Conservation (phyloP, 202 grass and related monocot genomes). For the Panicum virgatum region DNA sequence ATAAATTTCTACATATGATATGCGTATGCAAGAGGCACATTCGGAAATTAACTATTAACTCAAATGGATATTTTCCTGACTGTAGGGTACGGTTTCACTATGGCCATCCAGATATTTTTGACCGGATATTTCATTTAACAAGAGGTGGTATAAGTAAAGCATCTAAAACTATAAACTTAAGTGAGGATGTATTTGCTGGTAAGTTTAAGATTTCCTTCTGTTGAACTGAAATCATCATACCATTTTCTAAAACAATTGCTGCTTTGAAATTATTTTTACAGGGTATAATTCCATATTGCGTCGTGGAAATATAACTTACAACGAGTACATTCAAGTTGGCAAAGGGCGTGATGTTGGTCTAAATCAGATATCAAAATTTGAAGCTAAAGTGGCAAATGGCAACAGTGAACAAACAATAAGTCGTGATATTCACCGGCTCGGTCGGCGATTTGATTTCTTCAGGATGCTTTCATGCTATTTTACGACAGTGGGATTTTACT, state of each 20-base stretch:
- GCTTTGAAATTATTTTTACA: slow-evolving; percentile 41
- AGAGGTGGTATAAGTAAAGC: slow-evolving; percentile 96
- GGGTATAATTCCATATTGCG: slow-evolving; percentile 92
- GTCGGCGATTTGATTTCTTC: slow-evolving; percentile 78
- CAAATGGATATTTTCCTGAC: slow-evolving; percentile 12
- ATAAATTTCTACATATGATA: neutral
- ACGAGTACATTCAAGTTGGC: slow-evolving; percentile 95
- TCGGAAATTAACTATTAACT: slow-evolving; percentile 1
- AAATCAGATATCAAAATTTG: slow-evolving; percentile 98
- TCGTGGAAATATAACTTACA: slow-evolving; percentile 80
- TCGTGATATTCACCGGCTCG: slow-evolving; percentile 89
- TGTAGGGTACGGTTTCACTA: slow-evolving; percentile 97
- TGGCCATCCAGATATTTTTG: slow-evolving; percentile 94
- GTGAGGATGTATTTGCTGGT: slow-evolving; percentile 96
- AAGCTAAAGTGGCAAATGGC: slow-evolving; percentile 95
- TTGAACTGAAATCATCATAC: neutral
- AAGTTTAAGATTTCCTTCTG: slow-evolving; percentile 28
- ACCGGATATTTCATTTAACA: slow-evolving; percentile 89
- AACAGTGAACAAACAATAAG: slow-evolving; percentile 94
- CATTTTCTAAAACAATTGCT: slow-evolving; percentile 28
- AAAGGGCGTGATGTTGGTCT: slow-evolving; percentile 98
- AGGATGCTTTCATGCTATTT: slow-evolving; percentile 98
- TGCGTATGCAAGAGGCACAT: neutral
- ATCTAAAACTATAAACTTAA: slow-evolving; percentile 97
- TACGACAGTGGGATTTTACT: slow-evolving; percentile 94